Base-by-base conservation (phyloP, 2,329 filamentous ascomycete genomes). In the Drechslerella stenobrocha region DNA sequence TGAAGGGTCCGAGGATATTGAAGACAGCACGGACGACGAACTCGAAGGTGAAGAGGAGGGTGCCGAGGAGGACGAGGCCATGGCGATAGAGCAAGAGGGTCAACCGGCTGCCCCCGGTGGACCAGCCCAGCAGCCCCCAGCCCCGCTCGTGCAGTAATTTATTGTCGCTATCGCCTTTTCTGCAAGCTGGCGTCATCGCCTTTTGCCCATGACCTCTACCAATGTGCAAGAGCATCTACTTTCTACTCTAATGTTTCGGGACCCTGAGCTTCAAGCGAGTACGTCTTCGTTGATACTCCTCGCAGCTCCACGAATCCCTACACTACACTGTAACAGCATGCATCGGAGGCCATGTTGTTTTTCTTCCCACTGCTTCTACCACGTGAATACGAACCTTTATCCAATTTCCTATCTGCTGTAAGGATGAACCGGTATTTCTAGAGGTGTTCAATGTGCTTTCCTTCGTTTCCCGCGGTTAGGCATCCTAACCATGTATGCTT, bases 21-120 rank as follows among this genome's bases (percentile, higher is more conserved):
- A 88, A 15, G 87, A 88, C 55, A 69, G 70, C 32, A 85, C 87
- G 13, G 84, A 85, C 65, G 80, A 80, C 71, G 88, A 86, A 13
- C 87, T 91, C 67, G 87, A 85, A 64, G 88, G 85, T 71, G 89
- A 86, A 73, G 88, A 90, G 75, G 88, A 90, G 45, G 88, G 90
- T 74, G 86, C 84, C 57, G 88, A 90, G 76, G 87, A 87, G 28
- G 85, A 85, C 69, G 84, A 89, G 22, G 84, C 86, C 53, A 85
- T 87, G 64, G 86, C 87, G 11, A 81, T 86, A 32, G 84, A 87
- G 45, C 26, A 72, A 57, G 72, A 70, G 40, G 37, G 70, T 55
- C 23, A 69, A 71, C 20, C 18, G 26, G 45, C 56, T 48, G 55
- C 61, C 35, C 53, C 46, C 26, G 69, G 55, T 52, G 56, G 56